A percentile compares a stretch with the other conserved stretches of the same genome.
These are phyloP conservation scores for Capronia americana DNA, from an alignment of 2,329 filamentous ascomycete species.

Conservation along the genomic window DNA sequence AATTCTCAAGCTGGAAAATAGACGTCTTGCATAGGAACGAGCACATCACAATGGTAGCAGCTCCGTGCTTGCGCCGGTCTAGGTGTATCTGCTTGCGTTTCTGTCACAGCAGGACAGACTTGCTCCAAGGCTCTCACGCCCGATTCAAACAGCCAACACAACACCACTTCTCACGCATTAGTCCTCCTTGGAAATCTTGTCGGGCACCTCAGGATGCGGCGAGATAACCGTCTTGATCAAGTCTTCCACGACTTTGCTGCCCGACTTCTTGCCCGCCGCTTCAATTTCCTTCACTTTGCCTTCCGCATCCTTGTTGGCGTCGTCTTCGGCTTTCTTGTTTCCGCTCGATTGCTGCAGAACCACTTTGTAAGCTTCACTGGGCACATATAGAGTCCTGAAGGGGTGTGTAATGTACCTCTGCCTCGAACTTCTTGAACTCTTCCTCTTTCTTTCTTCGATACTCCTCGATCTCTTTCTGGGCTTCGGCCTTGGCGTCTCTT, in stretches of 20 bases:
- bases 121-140: background rate
- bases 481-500: conserved; percentile 93
- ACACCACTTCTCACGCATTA: conserved; percentile 13
- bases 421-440: conserved; percentile 94
- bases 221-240: conserved; percentile 85
- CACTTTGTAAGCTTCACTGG: background rate
- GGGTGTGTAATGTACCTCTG: conserved; percentile 60
- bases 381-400: background rate
- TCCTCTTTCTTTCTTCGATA: conserved; percentile 89
- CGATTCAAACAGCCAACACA: background rate
- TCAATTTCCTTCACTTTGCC: conserved; percentile 82
- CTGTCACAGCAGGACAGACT: background rate
- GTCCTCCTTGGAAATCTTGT: conserved; percentile 42
- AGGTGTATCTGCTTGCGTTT: background rate
- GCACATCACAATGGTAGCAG: background rate
- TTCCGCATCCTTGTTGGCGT: conserved; percentile 81
- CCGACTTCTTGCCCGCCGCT: conserved; percentile 77
- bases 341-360: conserved; percentile 80
- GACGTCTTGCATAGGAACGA: conserved; percentile 1
- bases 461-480: conserved; percentile 95
- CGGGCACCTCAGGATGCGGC: conserved; percentile 73
- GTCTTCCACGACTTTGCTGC: conserved; percentile 79
- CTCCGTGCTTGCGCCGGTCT: conserved; percentile 12
- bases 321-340: conserved; percentile 80
- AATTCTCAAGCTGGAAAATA: background rate